Evolutionary conservation across 2,329 filamentous ascomycete species (phyloP).

Genomic region (Calonectria hawksworthii): DNA sequence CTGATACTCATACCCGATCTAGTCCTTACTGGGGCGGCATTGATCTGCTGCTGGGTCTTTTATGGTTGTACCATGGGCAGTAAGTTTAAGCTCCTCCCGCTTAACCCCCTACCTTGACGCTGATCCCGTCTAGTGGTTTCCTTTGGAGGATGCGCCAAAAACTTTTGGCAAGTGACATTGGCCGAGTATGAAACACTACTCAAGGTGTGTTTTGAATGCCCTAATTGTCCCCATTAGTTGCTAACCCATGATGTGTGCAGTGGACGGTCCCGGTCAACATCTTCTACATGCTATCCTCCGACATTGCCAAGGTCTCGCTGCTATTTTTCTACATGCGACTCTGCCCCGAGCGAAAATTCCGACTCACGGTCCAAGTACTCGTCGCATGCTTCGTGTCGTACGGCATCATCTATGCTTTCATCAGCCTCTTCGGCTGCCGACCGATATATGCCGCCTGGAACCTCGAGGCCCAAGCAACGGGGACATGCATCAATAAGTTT

Average conservation of each 20-base stretch:
- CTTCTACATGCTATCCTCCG: conserved; percentile 43
- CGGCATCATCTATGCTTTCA: conserved; percentile 39
- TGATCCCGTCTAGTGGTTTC: neutral
- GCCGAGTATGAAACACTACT: neutral
- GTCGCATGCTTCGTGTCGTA: conserved; percentile 12
- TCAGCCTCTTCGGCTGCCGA: conserved; percentile 39
- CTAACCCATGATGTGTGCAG: conserved; percentile 14
- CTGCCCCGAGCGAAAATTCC: conserved; percentile 38
- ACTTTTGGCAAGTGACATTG: conserved; percentile 3
- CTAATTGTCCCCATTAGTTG: neutral
- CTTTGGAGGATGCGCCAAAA: neutral
- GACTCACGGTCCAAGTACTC: conserved; percentile 13
- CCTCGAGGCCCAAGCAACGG: conserved; percentile 35
- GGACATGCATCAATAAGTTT: conserved; percentile 42
- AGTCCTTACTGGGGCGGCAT: conserved; percentile 36
- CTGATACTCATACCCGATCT: neutral
- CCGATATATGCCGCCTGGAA: conserved; percentile 42
- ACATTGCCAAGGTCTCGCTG: conserved; percentile 40
- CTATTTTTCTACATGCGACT: conserved; percentile 42
- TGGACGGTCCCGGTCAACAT: conserved; percentile 44
- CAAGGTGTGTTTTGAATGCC: neutral
- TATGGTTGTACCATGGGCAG: conserved; percentile 43
- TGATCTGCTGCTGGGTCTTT: conserved; percentile 40
- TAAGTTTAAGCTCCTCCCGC: neutral
- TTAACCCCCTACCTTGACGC: neutral